Evolutionary conservation across 75 land plant genomes (phyloP).

Genomic region (Pseudotsuga menziesii): DNA sequence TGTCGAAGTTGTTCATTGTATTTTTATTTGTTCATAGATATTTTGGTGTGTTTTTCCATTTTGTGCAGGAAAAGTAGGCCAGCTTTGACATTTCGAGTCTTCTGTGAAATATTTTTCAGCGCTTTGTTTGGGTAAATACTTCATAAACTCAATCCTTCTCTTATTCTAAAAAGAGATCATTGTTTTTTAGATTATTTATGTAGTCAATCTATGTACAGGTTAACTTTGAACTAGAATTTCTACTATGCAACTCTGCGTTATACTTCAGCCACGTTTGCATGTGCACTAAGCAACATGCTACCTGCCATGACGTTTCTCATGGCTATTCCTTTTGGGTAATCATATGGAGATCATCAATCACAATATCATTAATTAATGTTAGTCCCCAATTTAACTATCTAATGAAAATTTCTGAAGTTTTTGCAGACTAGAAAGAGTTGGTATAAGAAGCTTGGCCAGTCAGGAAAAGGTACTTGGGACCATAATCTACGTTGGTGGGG

Average conservation of each 20-base stretch:
- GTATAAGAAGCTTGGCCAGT: slow-evolving; percentile 35
- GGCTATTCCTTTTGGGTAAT: slow-evolving; percentile 64
- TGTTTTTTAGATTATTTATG: not conserved
- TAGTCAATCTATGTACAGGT: slow-evolving; percentile 22
- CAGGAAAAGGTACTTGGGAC: slow-evolving; percentile 57
- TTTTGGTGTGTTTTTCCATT: not conserved
- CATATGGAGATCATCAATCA: too few relatives aligned
- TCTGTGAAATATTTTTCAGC: slow-evolving; percentile 15
- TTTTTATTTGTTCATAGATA: too few relatives aligned
- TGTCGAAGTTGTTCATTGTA: too few relatives aligned
- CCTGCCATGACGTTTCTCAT: slow-evolving; percentile 72
- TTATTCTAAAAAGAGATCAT: not conserved
- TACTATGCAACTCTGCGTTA: slow-evolving; percentile 47
- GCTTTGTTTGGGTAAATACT: slow-evolving; percentile 16
- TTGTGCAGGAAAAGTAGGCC: slow-evolving; percentile 17
- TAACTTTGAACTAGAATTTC: slow-evolving; percentile 40
- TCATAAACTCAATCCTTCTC: not conserved
- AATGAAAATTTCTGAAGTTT: not conserved
- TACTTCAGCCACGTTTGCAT: slow-evolving; percentile 16
- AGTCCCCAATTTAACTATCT: not conserved
- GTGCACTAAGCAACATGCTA: slow-evolving; percentile 38
- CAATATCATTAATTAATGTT: too few relatives aligned
- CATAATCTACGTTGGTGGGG: slow-evolving; percentile 39
- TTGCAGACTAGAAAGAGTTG: slow-evolving; percentile 49
- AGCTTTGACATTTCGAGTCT: not conserved